Conservation (phyloP, 768 basidiomycete species). For the Tricholomella constricta region DNA sequence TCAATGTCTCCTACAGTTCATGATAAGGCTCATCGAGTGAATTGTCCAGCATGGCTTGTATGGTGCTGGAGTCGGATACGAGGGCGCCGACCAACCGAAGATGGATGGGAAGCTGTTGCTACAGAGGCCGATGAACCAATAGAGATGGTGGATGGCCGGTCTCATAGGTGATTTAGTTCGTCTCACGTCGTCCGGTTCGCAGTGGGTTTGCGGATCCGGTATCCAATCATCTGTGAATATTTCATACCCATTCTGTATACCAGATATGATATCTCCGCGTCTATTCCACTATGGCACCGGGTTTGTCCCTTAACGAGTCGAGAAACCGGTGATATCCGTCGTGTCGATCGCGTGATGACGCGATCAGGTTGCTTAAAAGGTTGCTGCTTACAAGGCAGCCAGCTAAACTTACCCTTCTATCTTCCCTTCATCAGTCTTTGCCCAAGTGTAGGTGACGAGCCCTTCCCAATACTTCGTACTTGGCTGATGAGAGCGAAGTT, state of each 20-base stretch:
- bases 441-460: not conserved
- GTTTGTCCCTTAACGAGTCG: not conserved
- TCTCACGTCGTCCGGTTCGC: not conserved
- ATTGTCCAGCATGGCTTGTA: constrained; percentile 41
- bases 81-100: constrained; percentile 52
- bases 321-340: constrained; percentile 7
- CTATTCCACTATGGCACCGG: not conserved
- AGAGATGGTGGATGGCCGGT: constrained; percentile 57
- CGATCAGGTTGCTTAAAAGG: constrained; percentile 19
- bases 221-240: no score
- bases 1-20: constrained; percentile 15
- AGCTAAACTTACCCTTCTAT: not conserved
- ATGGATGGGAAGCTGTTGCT: constrained; percentile 79
- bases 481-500: not conserved
- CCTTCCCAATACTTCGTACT: not conserved
- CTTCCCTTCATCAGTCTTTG: not conserved
- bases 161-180: constrained; percentile 15
- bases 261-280: not conserved
- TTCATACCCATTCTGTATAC: constrained; percentile 1
- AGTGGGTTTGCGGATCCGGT: no score
- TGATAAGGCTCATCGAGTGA: constrained; percentile 3
- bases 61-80: constrained; percentile 48
- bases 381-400: not conserved
- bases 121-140: constrained; percentile 70
- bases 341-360: constrained; percentile 10